These are phyloP conservation scores for Microcos paniculata DNA, from an alignment of 345 rosid species.

Conservation along the genomic window DNA sequence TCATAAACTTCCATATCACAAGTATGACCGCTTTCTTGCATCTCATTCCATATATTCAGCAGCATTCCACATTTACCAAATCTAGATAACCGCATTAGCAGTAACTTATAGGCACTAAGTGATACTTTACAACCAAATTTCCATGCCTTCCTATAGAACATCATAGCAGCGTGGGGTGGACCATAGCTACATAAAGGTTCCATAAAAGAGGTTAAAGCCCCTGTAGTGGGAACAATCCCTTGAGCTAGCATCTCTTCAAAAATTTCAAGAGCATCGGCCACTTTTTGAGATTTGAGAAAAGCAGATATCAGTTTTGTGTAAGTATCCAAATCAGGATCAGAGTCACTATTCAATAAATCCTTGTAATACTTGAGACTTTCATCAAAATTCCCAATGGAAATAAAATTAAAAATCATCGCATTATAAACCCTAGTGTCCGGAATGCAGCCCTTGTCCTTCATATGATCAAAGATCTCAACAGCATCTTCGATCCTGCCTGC, in stretches of 20 bases:
- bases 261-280: conserved; percentile 88
- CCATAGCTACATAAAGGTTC: conserved; percentile 76
- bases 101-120: conserved; percentile 62
- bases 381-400: conserved; percentile 50
- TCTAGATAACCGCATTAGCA: conserved; percentile 75
- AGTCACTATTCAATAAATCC: conserved; percentile 44
- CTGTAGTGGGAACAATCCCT: conserved; percentile 60
- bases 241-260: conserved; percentile 73
- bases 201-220: conserved; percentile 60
- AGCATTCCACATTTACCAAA: conserved; percentile 94
- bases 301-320: conserved; percentile 60
- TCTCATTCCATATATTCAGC: conserved; percentile 79
- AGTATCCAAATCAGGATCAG: conserved; percentile 61
- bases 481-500: conserved; percentile 66
- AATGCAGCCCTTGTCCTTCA: conserved; percentile 48
- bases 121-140: conserved; percentile 73
- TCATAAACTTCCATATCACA: conserved; percentile 79
- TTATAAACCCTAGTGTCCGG: conserved; percentile 59
- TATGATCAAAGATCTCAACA: conserved; percentile 49
- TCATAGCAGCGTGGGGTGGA: conserved; percentile 89
- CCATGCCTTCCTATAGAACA: conserved; percentile 68
- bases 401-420: conserved; percentile 73
- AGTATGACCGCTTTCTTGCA: conserved; percentile 72
- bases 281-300: conserved; percentile 64
- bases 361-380: conserved; percentile 54